Conservation (phyloP, 805 yeast genomes). For the Candida glaebosa region DNA sequence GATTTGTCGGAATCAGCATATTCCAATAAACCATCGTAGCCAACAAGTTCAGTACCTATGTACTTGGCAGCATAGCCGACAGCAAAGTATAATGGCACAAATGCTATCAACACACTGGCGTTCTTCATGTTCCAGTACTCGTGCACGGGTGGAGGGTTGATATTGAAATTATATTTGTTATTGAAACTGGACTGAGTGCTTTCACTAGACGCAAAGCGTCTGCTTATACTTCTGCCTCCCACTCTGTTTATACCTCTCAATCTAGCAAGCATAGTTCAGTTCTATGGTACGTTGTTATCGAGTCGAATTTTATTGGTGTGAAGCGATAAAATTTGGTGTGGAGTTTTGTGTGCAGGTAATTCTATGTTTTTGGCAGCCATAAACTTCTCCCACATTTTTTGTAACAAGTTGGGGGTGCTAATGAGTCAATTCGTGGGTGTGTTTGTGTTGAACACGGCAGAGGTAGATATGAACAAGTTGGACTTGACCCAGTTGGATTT, state of each 20-base stretch:
- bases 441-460: not conserved
- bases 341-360: not conserved
- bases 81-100: conserved; percentile 33
- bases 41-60: conserved; percentile 25
- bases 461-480: not conserved
- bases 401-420: not conserved
- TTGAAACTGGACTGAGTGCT: conserved; percentile 29
- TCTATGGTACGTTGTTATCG: too few relatives aligned
- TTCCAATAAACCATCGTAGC: conserved; percentile 28
- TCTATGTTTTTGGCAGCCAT: not conserved
- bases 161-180: conserved; percentile 41
- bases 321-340: too few relatives aligned
- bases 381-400: not conserved
- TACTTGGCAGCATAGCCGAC: conserved; percentile 33
- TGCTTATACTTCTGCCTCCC: not conserved
- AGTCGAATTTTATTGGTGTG: too few relatives aligned
- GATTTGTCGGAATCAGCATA: conserved; percentile 38
- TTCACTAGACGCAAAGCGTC: conserved; percentile 12
- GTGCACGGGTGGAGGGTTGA: conserved; percentile 43
- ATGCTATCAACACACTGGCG: conserved; percentile 32
- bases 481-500: not conserved
- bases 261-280: conserved; percentile 23
- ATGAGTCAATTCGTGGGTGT: not conserved
- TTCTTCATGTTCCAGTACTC: conserved; percentile 42
- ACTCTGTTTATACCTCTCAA: not conserved